These are phyloP conservation scores for Aphanomyces stellatus DNA, from an alignment of 352 stramenopile species.

Conservation along the genomic window DNA sequence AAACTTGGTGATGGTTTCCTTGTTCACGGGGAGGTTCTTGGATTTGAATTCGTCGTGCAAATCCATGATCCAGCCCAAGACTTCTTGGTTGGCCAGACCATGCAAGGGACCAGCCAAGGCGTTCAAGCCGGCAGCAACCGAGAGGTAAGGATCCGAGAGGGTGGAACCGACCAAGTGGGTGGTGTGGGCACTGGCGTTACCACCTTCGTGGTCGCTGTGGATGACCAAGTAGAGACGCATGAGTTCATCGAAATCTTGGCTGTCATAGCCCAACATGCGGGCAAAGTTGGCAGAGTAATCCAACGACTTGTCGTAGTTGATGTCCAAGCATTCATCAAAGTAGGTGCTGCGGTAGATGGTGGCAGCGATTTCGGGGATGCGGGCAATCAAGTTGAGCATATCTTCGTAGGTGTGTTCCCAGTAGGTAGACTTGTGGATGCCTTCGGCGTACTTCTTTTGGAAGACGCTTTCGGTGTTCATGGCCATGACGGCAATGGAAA, in stretches of 20 bases:
- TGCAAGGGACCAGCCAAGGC: conserved; percentile 96
- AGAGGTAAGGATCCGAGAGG: conserved; percentile 96
- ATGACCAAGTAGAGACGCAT: conserved; percentile 99
- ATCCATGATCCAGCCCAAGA: conserved; percentile 90
- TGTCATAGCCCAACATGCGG: conserved; percentile 97
- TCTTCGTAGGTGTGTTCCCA: conserved; percentile 98
- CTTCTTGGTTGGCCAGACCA: conserved; percentile 99
- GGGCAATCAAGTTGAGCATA: conserved; percentile 96
- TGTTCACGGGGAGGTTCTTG: conserved; percentile 94
- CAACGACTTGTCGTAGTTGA: conserved; percentile 89
- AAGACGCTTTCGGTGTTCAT: conserved; percentile 96
- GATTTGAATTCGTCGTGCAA: conserved; percentile 94
- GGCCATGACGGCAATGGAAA: conserved; percentile 90
- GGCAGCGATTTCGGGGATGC: conserved; percentile 95
- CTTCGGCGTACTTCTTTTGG: conserved; percentile 94
- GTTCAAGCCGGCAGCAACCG: conserved; percentile 94
- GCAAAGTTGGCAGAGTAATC: conserved; percentile 99
- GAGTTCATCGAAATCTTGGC: conserved; percentile 96
- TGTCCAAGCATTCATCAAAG: conserved; percentile 91
- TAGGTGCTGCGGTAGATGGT: conserved; percentile 99
- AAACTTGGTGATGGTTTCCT: conserved; percentile 99
- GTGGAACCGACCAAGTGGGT: conserved; percentile 98
- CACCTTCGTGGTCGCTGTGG: conserved; percentile 98
- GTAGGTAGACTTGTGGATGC: conserved; percentile 97
- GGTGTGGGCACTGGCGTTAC: conserved; percentile 97